Evolutionary conservation across 805 yeast species (phyloP), one percentile per base, ranked within the genome.

Genomic region (Yamadazyma akitaensis): DNA sequence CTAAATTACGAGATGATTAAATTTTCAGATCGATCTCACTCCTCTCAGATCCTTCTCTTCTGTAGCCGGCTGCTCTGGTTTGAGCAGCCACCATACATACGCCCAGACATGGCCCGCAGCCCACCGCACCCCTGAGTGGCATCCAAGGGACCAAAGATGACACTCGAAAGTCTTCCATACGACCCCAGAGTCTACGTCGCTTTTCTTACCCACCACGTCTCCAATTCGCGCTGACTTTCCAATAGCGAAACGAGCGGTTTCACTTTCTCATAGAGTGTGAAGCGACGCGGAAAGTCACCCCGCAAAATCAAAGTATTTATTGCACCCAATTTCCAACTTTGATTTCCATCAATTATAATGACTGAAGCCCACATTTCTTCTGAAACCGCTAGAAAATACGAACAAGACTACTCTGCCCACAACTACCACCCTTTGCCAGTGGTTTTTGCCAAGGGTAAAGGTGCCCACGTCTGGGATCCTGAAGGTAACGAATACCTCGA

Each of bases 381-480:
- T 2, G 64, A 67, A 28, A 74, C 81, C 51, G 86, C 96, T 33
- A 72, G 72, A 51, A 72, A 78, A 44, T 81, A 78, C 70, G 97
- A 92, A 68, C 68, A 78, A 46, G 72, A 85, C 51, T 89, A 86
- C 71, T 88, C 97, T 41, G 98, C 98, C 26, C 97, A 91, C 72
- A 92, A 92, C 76, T 92, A 92, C 73, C 97, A 89, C 70, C 97
- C 98, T 43, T 72, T 92, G 53, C 98, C 98, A 11, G 97, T 92
- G 50, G 97, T 92, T 13, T 87, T 92, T 70, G 77, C 86, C 59
- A 82, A 77, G 60, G 98, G 96, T 13, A 54, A 65, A 49, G 98
- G 98, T 42, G 96, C 97, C 24, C 85, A 88, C 54, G 97, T 92
- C 18, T 92, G 97, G 97, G 98, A 92, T 65, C 97, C 97, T 7